These are phyloP conservation scores for Lactarius evosmus DNA, from an alignment of 768 basidiomycete species.

Conservation along the genomic window DNA sequence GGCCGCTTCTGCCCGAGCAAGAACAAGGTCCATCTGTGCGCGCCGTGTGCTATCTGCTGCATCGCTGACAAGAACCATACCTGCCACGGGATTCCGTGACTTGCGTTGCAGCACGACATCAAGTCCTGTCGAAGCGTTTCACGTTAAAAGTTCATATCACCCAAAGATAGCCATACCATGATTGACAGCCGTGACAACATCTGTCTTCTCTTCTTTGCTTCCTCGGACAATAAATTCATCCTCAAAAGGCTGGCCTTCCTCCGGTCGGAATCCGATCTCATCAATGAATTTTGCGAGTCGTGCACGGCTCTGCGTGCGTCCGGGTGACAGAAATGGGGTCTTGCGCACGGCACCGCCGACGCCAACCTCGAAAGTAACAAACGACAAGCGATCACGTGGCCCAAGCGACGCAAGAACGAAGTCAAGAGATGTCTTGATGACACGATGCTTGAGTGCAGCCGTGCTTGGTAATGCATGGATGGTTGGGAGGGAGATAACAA, in stretches of 20 bases:
- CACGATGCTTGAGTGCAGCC: conserved; percentile 80
- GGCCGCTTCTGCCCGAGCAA: conserved; percentile 94
- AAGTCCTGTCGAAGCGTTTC: conserved; percentile 34
- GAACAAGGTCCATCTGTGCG: conserved; percentile 97
- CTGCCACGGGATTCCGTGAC: conserved; percentile 82
- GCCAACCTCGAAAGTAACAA: conserved; percentile 94
- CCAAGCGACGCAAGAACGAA: conserved; percentile 79
- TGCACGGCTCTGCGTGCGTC: conserved; percentile 62
- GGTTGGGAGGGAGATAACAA: conserved; percentile 85
- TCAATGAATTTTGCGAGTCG: conserved; percentile 79
- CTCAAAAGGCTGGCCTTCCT: conserved; percentile 32
- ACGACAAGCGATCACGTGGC: conserved; percentile 73
- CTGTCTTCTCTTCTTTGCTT: conserved; percentile 89
- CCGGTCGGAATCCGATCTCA: conserved; percentile 48
- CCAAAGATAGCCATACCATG: conserved; percentile 53
- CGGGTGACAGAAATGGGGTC: conserved; percentile 86
- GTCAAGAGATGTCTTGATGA: conserved; percentile 85
- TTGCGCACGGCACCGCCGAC: conserved; percentile 77
- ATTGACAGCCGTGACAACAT: conserved; percentile 98
- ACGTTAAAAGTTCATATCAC: not conserved
- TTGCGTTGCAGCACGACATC: conserved; percentile 96
- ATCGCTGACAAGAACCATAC: conserved; percentile 91
- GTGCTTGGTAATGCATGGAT: conserved; percentile 69
- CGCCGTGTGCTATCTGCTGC: conserved; percentile 88
- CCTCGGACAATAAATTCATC: conserved; percentile 66